Percentiles rank a stretch among this genome's conserved stretches.
Conservation (phyloP, 306 rosid species). For the Casuarina equisetifolia region DNA sequence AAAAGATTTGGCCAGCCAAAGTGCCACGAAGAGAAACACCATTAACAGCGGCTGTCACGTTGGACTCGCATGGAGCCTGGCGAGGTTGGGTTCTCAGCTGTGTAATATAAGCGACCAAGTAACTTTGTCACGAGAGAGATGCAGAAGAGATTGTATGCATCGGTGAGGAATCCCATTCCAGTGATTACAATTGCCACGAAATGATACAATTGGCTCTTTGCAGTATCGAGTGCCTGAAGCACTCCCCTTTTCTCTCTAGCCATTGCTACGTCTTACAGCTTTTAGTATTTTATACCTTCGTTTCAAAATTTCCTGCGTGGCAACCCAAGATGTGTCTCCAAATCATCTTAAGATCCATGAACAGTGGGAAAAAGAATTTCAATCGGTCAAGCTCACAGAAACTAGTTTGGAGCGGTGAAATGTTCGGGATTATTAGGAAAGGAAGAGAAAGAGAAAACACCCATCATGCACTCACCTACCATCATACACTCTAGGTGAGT, state of each 20-base stretch:
- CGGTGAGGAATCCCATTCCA: conserved; percentile 85
- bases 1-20: conserved; percentile 6
- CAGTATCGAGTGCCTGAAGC: conserved; percentile 64
- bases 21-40: conserved; percentile 25
- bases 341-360: too few species aligned
- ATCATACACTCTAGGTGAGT: too few species aligned
- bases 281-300: too few species aligned
- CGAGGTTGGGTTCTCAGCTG: background rate
- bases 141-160: conserved; percentile 68
- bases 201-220: conserved; percentile 71
- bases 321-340: too few species aligned
- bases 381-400: too few species aligned
- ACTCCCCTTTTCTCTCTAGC: conserved; percentile 13
- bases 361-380: too few species aligned
- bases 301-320: too few species aligned
- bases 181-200: conserved; percentile 76
- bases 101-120: conserved; percentile 39
- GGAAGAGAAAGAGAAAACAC: too few species aligned
- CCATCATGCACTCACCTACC: too few species aligned
- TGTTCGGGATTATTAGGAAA: too few species aligned
- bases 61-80: conserved; percentile 24
- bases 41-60: conserved; percentile 14
- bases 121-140: conserved; percentile 28
- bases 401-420: too few species aligned
- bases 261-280: too few species aligned